Evolutionary conservation across 2,329 filamentous ascomycete genomes (phyloP).

Genomic region (Microdochium trichocladiopsis): DNA sequence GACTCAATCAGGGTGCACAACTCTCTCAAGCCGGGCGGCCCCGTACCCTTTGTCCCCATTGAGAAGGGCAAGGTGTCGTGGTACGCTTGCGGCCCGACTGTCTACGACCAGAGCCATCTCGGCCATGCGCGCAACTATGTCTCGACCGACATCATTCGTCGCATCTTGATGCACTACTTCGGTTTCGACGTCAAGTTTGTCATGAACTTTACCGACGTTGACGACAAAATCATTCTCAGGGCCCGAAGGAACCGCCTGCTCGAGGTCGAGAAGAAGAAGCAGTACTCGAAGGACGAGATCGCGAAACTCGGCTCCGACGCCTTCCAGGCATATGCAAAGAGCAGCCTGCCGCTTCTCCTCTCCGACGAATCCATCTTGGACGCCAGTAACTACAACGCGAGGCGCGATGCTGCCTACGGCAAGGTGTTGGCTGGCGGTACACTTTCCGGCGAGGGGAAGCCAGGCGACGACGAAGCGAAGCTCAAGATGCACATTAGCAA

Average conservation of each 20-base stretch:
- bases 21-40: conserved; percentile 64
- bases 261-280: conserved; percentile 69
- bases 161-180: conserved; percentile 79
- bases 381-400: conserved; percentile 39
- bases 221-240: conserved; percentile 62
- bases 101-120: conserved; percentile 68
- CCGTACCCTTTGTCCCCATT: conserved; percentile 68
- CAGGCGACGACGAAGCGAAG: conserved; percentile 77
- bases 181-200: conserved; percentile 78
- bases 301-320: conserved; percentile 41
- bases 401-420: conserved; percentile 46
- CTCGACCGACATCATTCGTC: conserved; percentile 78
- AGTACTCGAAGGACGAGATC: conserved; percentile 38
- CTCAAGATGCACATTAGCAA: conserved; percentile 80
- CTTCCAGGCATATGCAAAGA: conserved; percentile 48
- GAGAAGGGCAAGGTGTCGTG: conserved; percentile 68
- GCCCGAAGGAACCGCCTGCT: conserved; percentile 75
- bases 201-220: conserved; percentile 87
- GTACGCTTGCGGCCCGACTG: conserved; percentile 87
- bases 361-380: conserved; percentile 34
- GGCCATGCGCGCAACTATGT: conserved; percentile 89
- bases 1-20: conserved; percentile 69
- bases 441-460: conserved; percentile 47
- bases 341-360: conserved; percentile 45
- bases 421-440: conserved; percentile 47